Conservation (phyloP, 2,329 filamentous ascomycete genomes). For the Tympanopsis confertula region DNA sequence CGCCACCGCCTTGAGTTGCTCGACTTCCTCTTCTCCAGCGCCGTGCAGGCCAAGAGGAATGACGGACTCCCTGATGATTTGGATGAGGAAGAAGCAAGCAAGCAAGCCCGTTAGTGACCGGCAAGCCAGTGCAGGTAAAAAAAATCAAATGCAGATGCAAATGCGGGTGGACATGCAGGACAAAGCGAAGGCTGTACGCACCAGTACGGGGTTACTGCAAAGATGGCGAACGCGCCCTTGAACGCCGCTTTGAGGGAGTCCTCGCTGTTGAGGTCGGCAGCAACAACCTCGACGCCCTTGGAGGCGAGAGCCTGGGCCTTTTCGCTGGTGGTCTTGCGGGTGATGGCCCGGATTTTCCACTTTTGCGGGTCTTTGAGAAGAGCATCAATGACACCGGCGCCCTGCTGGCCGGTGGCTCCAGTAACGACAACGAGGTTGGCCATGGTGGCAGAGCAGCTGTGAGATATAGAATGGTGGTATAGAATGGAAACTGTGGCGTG, state of each 20-base stretch:
- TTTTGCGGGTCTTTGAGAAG: neutral
- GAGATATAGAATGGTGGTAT: too few relatives aligned
- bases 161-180: neutral
- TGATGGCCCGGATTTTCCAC: neutral
- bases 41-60: constrained; percentile 2
- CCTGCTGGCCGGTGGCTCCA: neutral
- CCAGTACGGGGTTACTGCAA: neutral
- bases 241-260: neutral
- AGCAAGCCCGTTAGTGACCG: too few relatives aligned
- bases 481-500: too few relatives aligned
- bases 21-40: constrained; percentile 7
- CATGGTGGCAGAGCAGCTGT: too few relatives aligned
- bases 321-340: neutral
- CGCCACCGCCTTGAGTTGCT: constrained; percentile 11
- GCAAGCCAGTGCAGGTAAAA: too few relatives aligned
- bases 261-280: neutral
- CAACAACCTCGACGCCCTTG: neutral
- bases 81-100: neutral
- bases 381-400: neutral
- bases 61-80: constrained; percentile 4
- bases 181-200: neutral
- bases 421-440: neutral
- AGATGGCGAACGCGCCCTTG: neutral
- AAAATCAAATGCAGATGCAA: neutral
- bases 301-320: neutral